A percentile compares a stretch with the other conserved stretches of the same genome.
These are phyloP conservation scores for Diversispora epigaea DNA, from an alignment of 192 early-diverging fungal species.

Conservation along the genomic window DNA sequence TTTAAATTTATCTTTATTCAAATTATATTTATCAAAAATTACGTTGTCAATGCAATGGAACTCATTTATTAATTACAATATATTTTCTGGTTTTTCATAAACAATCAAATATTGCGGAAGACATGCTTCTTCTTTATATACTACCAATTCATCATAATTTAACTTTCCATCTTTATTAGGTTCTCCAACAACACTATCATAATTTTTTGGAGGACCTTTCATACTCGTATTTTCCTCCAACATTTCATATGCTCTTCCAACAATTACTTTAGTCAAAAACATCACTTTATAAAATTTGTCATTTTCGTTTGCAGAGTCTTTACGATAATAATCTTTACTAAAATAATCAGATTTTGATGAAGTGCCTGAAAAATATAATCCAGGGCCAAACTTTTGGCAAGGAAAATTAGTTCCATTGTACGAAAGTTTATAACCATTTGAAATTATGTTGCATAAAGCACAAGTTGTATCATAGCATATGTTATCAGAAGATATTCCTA, in stretches of 20 bases:
- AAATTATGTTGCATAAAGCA: conserved; percentile 26
- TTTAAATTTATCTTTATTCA: too few relatives aligned
- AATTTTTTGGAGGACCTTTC: conserved; percentile 6
- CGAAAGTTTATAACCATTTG: not conserved
- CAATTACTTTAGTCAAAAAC: conserved; percentile 32
- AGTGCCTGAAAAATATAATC: conserved; percentile 33
- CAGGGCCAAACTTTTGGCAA: conserved; percentile 24
- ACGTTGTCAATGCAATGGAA: too few relatives aligned
- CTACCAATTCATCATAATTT: conserved; percentile 33
- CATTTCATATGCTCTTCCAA: conserved; percentile 17
- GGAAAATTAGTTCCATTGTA: conserved; percentile 1
- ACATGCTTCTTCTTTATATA: conserved; percentile 31
- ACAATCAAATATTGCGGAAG: conserved; percentile 27
- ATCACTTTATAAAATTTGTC: conserved; percentile 25
- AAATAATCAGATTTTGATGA: conserved; percentile 35
- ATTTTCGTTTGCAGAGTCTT: not conserved
- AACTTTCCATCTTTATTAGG: not conserved
- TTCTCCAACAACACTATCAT: conserved; percentile 32
- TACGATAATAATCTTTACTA: not conserved
- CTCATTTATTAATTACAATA: too few relatives aligned
- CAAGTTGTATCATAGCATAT: conserved; percentile 9
- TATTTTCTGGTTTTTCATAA: conserved; percentile 13
- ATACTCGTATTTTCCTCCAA: not conserved
- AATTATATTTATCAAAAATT: too few relatives aligned
- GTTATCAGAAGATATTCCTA: not conserved